A percentile compares a stretch with the other conserved stretches of the same genome.
Conservation (phyloP, 1,284 basidiomycete genomes). For the Puccinia polysora region DNA sequence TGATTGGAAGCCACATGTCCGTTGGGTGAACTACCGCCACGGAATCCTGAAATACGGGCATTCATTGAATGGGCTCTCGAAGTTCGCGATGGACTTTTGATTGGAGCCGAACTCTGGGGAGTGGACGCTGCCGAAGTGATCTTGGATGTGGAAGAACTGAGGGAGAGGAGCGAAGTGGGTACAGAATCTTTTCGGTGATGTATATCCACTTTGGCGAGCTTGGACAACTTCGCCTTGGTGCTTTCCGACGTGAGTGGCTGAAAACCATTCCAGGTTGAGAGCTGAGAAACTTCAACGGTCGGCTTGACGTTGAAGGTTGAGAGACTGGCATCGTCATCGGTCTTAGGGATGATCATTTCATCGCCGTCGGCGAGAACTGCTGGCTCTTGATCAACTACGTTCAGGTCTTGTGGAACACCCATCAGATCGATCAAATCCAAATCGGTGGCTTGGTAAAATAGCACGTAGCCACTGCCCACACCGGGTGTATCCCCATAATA, state of each 20-base stretch:
- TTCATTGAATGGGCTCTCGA: not conserved
- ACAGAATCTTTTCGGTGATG: not conserved
- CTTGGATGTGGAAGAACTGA: not conserved
- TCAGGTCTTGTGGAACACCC: not conserved
- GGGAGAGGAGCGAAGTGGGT: not conserved
- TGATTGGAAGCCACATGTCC: not conserved
- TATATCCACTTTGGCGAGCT: not conserved
- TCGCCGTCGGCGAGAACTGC: not conserved
- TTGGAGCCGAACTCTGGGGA: not conserved
- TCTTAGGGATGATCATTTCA: not conserved
- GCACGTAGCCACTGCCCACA: conserved; percentile 83
- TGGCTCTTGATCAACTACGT: conserved; percentile 5
- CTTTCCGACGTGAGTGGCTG: too few relatives aligned
- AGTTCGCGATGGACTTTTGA: not conserved
- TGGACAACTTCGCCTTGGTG: too few relatives aligned
- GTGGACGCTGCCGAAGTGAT: not conserved
- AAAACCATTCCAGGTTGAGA: conserved; percentile 16
- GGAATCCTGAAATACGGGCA: too few relatives aligned
- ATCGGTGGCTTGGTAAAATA: conserved; percentile 93
- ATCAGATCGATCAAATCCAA: conserved; percentile 46
- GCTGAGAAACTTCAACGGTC: not conserved
- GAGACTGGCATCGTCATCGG: too few relatives aligned
- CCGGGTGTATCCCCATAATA: conserved; percentile 85
- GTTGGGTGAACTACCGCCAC: too few relatives aligned
- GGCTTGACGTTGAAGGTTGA: not conserved